Evolutionary conservation across 2,329 filamentous ascomycete species (phyloP).

Genomic region (Cercospora canescens): DNA sequence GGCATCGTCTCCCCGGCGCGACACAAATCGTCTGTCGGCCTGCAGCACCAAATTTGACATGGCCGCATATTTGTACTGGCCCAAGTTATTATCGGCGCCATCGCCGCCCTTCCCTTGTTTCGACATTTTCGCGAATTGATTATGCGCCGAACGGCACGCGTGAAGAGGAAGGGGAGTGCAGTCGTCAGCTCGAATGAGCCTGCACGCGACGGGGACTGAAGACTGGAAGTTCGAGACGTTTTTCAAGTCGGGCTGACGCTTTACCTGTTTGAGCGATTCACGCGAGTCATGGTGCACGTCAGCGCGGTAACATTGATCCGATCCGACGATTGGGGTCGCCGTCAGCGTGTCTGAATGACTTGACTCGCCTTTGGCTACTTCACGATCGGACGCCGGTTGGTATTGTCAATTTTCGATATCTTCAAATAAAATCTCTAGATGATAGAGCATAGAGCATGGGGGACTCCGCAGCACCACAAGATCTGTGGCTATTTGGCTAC

Average conservation of each 20-base stretch:
- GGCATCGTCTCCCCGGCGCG: constrained; percentile 87
- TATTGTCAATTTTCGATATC: too few species aligned
- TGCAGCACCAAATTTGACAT: constrained; percentile 99
- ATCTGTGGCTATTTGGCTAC: constrained; percentile 97
- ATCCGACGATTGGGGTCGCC: background rate
- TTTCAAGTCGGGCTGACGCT: background rate
- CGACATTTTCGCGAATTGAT: constrained; percentile 28
- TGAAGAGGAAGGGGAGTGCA: background rate
- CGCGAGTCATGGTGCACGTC: background rate
- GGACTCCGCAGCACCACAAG: background rate
- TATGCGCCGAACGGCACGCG: background rate
- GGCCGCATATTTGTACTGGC: constrained; percentile 42
- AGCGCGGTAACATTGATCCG: background rate
- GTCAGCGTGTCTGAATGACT: background rate
- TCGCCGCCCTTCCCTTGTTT: constrained; percentile 23
- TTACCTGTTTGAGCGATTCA: background rate
- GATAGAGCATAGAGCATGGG: constrained; percentile 1
- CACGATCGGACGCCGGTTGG: too few species aligned
- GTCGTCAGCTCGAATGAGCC: constrained; percentile 6
- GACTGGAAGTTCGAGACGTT: background rate
- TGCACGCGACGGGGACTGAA: constrained; percentile 1
- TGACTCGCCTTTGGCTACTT: background rate
- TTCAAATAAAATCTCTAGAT: background rate
- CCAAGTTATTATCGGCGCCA: constrained; percentile 37
- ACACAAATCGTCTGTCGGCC: constrained; percentile 95